A percentile compares a stretch with the other conserved stretches of the same genome.
Evolutionary conservation across 129 eudicot species (phyloP).

Genomic region (Centrapalus pauciflorus): DNA sequence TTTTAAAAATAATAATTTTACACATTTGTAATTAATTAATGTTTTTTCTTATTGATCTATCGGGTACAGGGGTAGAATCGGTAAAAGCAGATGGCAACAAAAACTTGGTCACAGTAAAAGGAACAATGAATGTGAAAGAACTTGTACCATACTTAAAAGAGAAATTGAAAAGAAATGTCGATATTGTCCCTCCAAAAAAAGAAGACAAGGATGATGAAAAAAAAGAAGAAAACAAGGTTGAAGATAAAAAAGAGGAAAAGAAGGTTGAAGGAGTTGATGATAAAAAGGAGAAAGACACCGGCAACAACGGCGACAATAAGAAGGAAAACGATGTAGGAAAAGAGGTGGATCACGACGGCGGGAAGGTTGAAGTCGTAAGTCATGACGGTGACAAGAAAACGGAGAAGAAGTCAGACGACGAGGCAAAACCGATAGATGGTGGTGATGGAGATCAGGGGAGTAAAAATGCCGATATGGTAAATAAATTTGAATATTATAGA

Average conservation of each 20-base stretch:
- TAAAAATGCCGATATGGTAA: slow-evolving; percentile 33
- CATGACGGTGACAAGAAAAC: slow-evolving; percentile 32
- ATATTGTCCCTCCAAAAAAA: slow-evolving; percentile 60
- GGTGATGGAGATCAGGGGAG: slow-evolving; percentile 22
- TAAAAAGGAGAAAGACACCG: slow-evolving; percentile 12
- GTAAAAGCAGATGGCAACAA: slow-evolving; percentile 41
- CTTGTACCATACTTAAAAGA: slow-evolving; percentile 52
- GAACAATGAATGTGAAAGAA: slow-evolving; percentile 76
- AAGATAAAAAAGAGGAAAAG: slow-evolving; percentile 19
- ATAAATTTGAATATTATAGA: slow-evolving; percentile 46
- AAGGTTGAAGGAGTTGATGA: slow-evolving; percentile 11
- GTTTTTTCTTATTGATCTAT: background rate
- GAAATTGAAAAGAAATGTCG: slow-evolving; percentile 54
- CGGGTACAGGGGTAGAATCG: slow-evolving; percentile 54
- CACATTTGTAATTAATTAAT: background rate
- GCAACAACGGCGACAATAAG: slow-evolving; percentile 20
- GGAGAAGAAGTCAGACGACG: slow-evolving; percentile 24
- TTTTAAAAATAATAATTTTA: background rate
- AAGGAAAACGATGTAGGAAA: slow-evolving; percentile 23
- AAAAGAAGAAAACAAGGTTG: slow-evolving; percentile 22
- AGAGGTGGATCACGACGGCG: slow-evolving; percentile 26
- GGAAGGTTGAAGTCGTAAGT: slow-evolving; percentile 16
- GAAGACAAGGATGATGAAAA: slow-evolving; percentile 27
- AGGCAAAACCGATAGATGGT: background rate
- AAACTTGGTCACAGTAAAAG: slow-evolving; percentile 64